Evolutionary conservation across 2,329 filamentous ascomycete species (phyloP).

Genomic region (Hymenoscyphus albidus): DNA sequence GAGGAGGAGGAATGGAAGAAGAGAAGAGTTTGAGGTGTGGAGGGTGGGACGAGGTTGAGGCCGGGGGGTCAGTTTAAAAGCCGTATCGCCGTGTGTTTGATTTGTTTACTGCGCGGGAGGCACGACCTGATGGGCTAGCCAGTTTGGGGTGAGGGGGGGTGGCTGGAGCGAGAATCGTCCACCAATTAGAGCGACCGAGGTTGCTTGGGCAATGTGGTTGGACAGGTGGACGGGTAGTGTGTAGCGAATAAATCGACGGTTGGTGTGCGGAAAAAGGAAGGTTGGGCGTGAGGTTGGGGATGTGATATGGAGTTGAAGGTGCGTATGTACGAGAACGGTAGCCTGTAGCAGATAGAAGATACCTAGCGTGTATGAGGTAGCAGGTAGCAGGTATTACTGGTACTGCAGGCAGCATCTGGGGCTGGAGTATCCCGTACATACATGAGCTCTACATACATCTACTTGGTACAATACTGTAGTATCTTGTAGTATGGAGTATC

Average conservation of each 20-base stretch:
- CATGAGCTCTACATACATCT: no score
- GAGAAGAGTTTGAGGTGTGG: slow-evolving; percentile 2
- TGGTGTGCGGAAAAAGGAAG: neutral
- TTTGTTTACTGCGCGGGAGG: neutral
- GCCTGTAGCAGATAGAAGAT: no score
- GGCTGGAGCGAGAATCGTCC: neutral
- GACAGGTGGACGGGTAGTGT: neutral
- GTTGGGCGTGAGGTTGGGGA: neutral
- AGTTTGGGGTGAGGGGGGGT: neutral
- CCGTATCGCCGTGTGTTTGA: slow-evolving; percentile 4
- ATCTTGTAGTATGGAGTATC: no score
- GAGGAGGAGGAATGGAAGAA: slow-evolving; percentile 3
- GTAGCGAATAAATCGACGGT: neutral
- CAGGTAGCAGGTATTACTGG: no score
- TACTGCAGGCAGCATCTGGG: no score
- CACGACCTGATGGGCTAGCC: neutral
- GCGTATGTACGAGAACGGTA: neutral
- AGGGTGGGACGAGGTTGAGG: slow-evolving; percentile 3
- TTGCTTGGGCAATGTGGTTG: neutral
- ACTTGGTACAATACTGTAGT: no score
- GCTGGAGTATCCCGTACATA: no score
- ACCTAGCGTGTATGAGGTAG: no score
- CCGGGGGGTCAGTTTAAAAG: slow-evolving; percentile 9
- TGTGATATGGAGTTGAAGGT: neutral
- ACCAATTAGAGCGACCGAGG: neutral